phyloP scores from a whole-genome alignment of 73 alveolate species.

The Tetrahymena thermophila region DNA sequence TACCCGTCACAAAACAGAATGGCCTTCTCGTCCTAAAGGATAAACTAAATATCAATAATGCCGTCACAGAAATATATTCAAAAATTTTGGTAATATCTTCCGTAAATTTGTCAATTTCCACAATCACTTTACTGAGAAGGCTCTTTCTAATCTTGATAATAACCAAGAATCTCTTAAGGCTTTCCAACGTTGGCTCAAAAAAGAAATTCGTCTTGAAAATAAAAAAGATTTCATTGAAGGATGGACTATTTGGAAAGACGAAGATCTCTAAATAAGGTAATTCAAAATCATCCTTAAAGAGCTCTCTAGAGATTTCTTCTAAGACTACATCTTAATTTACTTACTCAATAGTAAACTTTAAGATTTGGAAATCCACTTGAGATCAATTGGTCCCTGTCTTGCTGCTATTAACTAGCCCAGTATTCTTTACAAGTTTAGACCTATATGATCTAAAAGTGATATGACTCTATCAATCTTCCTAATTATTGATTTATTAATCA shows the following conservation, averaged over 20 bases:
- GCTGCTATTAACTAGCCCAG: neutral
- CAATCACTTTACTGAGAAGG: neutral
- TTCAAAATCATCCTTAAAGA: neutral
- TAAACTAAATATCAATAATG: neutral
- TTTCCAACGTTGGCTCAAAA: neutral
- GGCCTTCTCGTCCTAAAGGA: constrained; percentile 1
- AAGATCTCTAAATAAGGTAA: neutral
- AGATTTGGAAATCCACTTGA: neutral
- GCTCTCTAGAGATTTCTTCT: neutral
- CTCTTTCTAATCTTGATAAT: neutral
- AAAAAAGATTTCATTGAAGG: neutral
- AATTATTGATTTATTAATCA: neutral
- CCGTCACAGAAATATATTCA: neutral
- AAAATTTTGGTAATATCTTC: neutral
- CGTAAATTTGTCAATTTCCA: neutral
- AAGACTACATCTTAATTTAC: neutral
- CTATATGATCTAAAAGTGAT: neutral
- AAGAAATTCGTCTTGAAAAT: neutral
- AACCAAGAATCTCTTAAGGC: neutral
- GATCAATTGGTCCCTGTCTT: neutral
- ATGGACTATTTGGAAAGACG: neutral
- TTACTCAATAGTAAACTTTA: neutral
- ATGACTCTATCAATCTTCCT: neutral
- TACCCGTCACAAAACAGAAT: neutral
- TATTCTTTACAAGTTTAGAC: neutral